Percentiles rank a stretch among this genome's conserved stretches.
These are phyloP conservation scores for Microbotryum lychnidis-dioicae DNA, from an alignment of 1,284 basidiomycete genomes.

Conservation along the genomic window DNA sequence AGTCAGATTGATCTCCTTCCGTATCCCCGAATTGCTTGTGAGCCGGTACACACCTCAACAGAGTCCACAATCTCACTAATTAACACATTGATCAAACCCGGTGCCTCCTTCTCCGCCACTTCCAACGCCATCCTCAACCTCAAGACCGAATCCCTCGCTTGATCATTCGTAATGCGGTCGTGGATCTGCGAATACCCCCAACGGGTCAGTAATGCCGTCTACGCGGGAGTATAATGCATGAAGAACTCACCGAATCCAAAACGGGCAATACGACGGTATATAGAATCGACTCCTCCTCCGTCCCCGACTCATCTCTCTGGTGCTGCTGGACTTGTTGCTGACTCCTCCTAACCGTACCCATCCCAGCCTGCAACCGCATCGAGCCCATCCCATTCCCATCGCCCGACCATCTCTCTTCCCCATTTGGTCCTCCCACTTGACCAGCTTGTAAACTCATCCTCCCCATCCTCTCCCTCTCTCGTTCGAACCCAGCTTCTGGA, in stretches of 20 bases:
- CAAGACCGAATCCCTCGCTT: slow-evolving; percentile 73
- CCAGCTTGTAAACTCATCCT: neutral
- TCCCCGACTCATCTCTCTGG: slow-evolving; percentile 46
- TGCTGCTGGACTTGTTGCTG: neutral
- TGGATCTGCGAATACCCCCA: slow-evolving; percentile 56
- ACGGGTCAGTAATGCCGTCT: neutral
- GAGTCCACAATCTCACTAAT: slow-evolving; percentile 46
- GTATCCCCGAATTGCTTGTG: no score
- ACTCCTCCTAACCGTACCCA: neutral
- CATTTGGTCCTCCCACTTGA: neutral
- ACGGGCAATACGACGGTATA: slow-evolving; percentile 91
- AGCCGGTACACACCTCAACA: slow-evolving; percentile 18
- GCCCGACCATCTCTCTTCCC: neutral
- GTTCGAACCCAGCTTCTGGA: slow-evolving; percentile 15
- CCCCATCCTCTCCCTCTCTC: slow-evolving; percentile 19
- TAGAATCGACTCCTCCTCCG: slow-evolving; percentile 74
- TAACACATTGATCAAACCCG: slow-evolving; percentile 44
- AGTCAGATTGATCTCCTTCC: no score
- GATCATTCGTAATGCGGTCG: slow-evolving; percentile 75
- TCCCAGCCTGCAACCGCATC: slow-evolving; percentile 1
- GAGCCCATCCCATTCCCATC: neutral
- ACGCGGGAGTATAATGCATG: no score
- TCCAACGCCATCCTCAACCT: slow-evolving; percentile 80
- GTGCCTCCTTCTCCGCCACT: slow-evolving; percentile 68
- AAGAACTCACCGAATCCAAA: slow-evolving; percentile 63